Percentiles rank a stretch among this genome's conserved stretches.
Conservation (phyloP, 805 yeast genomes). For the Cyberlindnera saturnus region DNA sequence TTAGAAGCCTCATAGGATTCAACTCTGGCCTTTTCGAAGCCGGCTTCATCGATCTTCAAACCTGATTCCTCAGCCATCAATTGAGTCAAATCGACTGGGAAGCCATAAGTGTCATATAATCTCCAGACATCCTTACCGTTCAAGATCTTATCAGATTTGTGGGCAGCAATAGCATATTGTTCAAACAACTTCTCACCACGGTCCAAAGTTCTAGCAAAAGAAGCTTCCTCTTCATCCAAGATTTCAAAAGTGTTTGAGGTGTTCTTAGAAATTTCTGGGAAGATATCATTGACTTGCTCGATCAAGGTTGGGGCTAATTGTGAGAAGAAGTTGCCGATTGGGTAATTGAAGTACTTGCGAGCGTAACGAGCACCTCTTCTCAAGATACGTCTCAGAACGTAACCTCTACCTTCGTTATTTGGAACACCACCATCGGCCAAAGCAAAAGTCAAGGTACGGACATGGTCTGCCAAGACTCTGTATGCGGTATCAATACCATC, state of each 20-base stretch:
- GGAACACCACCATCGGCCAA: slow-evolving; percentile 99
- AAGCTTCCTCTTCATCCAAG: slow-evolving; percentile 90
- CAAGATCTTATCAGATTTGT: slow-evolving; percentile 65
- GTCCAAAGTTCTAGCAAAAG: slow-evolving; percentile 92
- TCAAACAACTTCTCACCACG: slow-evolving; percentile 97
- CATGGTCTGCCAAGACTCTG: slow-evolving; percentile 97
- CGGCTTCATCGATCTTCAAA: slow-evolving; percentile 84
- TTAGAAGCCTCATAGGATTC: slow-evolving; percentile 94
- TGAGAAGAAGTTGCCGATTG: slow-evolving; percentile 91
- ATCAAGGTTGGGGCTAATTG: slow-evolving; percentile 89
- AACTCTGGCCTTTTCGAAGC: slow-evolving; percentile 83
- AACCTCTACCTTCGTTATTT: slow-evolving; percentile 98
- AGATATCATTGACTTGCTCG: slow-evolving; percentile 77
- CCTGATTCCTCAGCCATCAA: slow-evolving; percentile 99
- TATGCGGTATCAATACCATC: slow-evolving; percentile 98
- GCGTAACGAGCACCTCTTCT: slow-evolving; percentile 98
- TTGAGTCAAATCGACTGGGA: slow-evolving; percentile 97
- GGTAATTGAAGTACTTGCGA: slow-evolving; percentile 92
- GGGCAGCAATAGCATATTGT: slow-evolving; percentile 81
- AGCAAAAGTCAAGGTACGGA: slow-evolving; percentile 93
- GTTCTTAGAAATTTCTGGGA: slow-evolving; percentile 84
- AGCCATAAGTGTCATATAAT: slow-evolving; percentile 95
- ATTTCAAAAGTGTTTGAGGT: slow-evolving; percentile 78
- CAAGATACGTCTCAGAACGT: slow-evolving; percentile 91
- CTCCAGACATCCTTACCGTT: slow-evolving; percentile 98